Percentiles rank a stretch among this genome's conserved stretches.
Conservation (phyloP, 768 basidiomycete genomes). For the Amanita pallidorosea region DNA sequence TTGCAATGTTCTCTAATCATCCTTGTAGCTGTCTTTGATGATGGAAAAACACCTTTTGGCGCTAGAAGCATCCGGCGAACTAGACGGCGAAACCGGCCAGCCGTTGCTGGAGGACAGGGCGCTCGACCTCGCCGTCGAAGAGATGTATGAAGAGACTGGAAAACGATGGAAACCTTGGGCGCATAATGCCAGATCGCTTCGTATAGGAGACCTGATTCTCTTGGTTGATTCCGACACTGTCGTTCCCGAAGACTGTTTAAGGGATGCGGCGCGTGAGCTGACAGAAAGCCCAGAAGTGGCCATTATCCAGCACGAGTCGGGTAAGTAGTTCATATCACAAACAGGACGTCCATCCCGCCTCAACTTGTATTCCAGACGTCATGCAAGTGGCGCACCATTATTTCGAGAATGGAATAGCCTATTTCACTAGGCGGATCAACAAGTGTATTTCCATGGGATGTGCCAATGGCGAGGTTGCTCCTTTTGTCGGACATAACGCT, state of each 20-base stretch:
- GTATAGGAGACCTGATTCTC: conserved; percentile 72
- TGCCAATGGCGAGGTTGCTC: conserved; percentile 74
- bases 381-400: conserved; percentile 87
- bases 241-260: conserved; percentile 82
- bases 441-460: conserved; percentile 70
- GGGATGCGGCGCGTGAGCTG: conserved; percentile 83
- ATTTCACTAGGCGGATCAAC: conserved; percentile 84
- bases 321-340: conserved; percentile 25
- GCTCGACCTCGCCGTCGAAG: conserved; percentile 63
- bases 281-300: conserved; percentile 73
- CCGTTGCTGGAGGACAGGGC: conserved; percentile 58
- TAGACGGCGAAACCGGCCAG: conserved; percentile 25
- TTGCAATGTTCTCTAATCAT: conserved; percentile 4
- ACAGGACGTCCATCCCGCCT: background rate
- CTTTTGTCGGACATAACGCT: conserved; percentile 83
- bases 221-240: conserved; percentile 77
- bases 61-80: conserved; percentile 31
- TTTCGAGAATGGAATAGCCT: conserved; percentile 85
- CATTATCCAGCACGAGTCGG: conserved; percentile 86
- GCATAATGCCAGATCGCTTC: conserved; percentile 59
- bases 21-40: conserved; percentile 49
- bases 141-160: conserved; percentile 51
- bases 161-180: conserved; percentile 65
- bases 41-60: conserved; percentile 41
- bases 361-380: conserved; percentile 38